Conservation (phyloP, 2,329 filamentous ascomycete genomes). For the Leptographium wingfieldii region DNA sequence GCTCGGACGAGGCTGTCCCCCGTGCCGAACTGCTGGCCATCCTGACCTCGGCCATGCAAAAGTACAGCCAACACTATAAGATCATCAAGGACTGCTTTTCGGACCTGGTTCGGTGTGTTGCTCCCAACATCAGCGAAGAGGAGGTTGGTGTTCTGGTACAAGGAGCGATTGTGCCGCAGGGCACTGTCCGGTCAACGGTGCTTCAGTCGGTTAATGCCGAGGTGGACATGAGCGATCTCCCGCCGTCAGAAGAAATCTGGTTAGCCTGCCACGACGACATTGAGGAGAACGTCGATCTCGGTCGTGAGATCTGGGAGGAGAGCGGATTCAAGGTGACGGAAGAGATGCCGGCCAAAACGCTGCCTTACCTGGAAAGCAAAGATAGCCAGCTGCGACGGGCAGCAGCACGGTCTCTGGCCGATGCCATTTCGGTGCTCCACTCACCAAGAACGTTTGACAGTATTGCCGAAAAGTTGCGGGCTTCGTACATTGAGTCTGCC, state of each 20-base stretch:
- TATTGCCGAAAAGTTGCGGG: constrained; percentile 53
- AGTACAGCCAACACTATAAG: constrained; percentile 88
- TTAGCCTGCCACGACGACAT: constrained; percentile 84
- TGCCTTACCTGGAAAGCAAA: constrained; percentile 67
- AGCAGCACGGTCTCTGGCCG: constrained; percentile 68
- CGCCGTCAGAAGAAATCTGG: constrained; percentile 85
- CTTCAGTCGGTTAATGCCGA: constrained; percentile 85
- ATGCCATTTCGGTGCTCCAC: constrained; percentile 51
- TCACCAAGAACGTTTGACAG: constrained; percentile 33
- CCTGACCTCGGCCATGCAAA: constrained; percentile 73
- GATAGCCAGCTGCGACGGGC: constrained; percentile 75
- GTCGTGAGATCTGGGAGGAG: constrained; percentile 87
- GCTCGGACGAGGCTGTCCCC: constrained; percentile 61
- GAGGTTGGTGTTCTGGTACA: constrained; percentile 69
- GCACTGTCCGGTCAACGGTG: constrained; percentile 69
- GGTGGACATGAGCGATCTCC: constrained; percentile 77
- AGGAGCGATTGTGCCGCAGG: constrained; percentile 67
- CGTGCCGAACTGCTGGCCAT: constrained; percentile 59
- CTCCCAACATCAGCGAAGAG: constrained; percentile 59
- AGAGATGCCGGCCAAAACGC: constrained; percentile 51
- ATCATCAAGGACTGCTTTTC: constrained; percentile 83
- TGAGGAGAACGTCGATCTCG: constrained; percentile 73
- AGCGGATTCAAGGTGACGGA: constrained; percentile 62
- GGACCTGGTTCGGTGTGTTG: constrained; percentile 73
- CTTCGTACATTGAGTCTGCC: constrained; percentile 63